phyloP scores from a whole-genome alignment of 2,329 filamentous ascomycete species.

The Cladorrhinum sp. region DNA sequence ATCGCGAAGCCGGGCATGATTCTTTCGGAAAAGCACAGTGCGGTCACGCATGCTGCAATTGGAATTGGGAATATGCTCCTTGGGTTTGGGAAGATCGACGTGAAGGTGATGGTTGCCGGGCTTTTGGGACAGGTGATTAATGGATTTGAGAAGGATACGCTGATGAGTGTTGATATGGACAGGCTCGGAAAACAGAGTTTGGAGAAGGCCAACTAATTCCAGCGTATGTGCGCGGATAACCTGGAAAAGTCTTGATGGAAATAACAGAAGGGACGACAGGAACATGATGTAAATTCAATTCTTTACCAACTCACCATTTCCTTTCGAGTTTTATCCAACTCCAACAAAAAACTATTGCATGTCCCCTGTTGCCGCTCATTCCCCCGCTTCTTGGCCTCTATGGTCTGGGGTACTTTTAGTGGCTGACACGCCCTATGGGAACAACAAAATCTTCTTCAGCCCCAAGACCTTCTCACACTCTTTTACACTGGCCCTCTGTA shows the following conservation, averaged over 20 bases:
- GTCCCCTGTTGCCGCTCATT: too few species aligned
- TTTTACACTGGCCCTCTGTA: slow-evolving; percentile 10
- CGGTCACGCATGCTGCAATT: slow-evolving; percentile 24
- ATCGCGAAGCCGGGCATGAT: slow-evolving; percentile 45
- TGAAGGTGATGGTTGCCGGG: slow-evolving; percentile 40
- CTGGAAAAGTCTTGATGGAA: too few species aligned
- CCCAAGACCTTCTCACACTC: slow-evolving; percentile 8
- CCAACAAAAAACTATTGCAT: too few species aligned
- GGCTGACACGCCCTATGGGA: not conserved
- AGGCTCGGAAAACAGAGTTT: slow-evolving; percentile 32
- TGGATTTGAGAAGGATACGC: slow-evolving; percentile 46
- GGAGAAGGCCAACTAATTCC: not conserved
- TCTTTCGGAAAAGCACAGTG: slow-evolving; percentile 24
- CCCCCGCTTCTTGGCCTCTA: too few species aligned
- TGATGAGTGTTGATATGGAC: slow-evolving; percentile 42
- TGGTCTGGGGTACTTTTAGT: too few species aligned
- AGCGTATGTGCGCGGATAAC: too few species aligned
- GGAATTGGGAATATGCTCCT: slow-evolving; percentile 24
- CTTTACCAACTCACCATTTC: not conserved
- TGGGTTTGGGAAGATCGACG: slow-evolving; percentile 35
- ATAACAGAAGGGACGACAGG: not conserved
- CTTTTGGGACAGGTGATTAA: slow-evolving; percentile 44
- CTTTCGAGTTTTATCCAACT: not conserved
- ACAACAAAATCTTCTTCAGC: slow-evolving; percentile 2
- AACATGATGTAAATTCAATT: not conserved